Conservation (phyloP, 345 rosid species). For the Lepidium didymum region DNA sequence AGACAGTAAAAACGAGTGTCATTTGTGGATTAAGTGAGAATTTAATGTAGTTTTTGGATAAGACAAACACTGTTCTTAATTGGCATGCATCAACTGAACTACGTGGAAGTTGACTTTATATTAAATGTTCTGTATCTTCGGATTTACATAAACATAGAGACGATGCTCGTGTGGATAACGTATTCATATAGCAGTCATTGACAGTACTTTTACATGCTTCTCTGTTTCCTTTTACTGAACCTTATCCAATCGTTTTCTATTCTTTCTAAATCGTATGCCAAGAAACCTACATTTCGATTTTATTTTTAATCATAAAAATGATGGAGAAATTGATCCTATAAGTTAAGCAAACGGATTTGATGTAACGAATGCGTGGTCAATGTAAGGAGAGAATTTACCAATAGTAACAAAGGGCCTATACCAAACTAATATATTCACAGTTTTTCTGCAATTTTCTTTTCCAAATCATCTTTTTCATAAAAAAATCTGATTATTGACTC, state of each 20-base stretch:
- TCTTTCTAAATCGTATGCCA: too few species aligned
- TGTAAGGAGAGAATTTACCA: too few species aligned
- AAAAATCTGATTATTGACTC: too few species aligned
- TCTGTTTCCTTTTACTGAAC: neutral
- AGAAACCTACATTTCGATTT: too few species aligned
- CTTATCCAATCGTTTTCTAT: neutral
- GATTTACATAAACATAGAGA: neutral
- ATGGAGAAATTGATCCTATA: too few species aligned
- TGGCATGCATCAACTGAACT: neutral
- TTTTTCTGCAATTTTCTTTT: too few species aligned
- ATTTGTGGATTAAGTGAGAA: neutral
- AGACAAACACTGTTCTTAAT: neutral
- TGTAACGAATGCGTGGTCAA: too few species aligned
- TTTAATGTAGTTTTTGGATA: slow-evolving; percentile 8
- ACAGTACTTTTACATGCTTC: neutral
- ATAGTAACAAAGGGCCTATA: too few species aligned
- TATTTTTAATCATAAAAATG: too few species aligned
- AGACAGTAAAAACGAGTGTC: neutral
- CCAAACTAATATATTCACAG: too few species aligned
- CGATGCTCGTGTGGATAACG: neutral
- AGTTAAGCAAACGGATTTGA: too few species aligned
- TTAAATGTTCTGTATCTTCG: neutral
- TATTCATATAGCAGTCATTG: neutral
- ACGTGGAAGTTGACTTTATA: neutral
- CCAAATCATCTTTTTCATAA: too few species aligned